Evolutionary conservation across 768 basidiomycete species (phyloP), one percentile per base, ranked within the genome.

Genomic region (Mycena kentingensis): DNA sequence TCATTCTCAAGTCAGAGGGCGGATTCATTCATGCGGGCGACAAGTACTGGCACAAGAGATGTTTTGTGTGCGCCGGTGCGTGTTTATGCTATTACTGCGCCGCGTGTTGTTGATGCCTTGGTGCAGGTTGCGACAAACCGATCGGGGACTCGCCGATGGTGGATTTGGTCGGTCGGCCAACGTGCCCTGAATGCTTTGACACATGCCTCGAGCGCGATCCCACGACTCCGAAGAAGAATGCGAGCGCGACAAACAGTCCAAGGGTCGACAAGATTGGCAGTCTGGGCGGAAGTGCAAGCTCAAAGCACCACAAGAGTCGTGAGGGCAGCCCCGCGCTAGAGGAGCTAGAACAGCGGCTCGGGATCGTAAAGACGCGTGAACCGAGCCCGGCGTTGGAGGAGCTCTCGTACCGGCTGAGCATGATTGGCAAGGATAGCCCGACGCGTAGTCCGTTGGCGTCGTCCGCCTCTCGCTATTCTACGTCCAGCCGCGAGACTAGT

Each of bases 161-260:
- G 27, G 91, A 93, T 66, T 70, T 93, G n/a, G 71, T 90, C 12
- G 91, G 91, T 4, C 78, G 80, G 27, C 91, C 91, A 10, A 88
- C 84, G 35, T 93, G 91, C 60, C 73, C 77, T 6, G 86, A 86
- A 35, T 93, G 91, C 62, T 93, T 93, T 60, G 91, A 90, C 54
- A 83, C 65, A 32, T 90, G 88, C 63, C 74, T 91, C 41, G 82
- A 78, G 52, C 74, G 82, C 26, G 80, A 78, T 52, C 65, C 70
- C 11, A 73, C 70, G 13, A 80, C 80, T 12, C 74, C 76, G 57
- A 74, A 75, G 67, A 76, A 73, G 57, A 59, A 49, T 53, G 65
- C 60, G 39, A 57, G 65, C 49, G 64, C 63, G 22, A 64, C 55
- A 42, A 65, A 66, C 37, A 71, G 69, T 54, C 62, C 70, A 6